A percentile compares a stretch with the other conserved stretches of the same genome.
phyloP scores from a whole-genome alignment of 768 basidiomycete genomes.

The Boletus barrowsii region DNA sequence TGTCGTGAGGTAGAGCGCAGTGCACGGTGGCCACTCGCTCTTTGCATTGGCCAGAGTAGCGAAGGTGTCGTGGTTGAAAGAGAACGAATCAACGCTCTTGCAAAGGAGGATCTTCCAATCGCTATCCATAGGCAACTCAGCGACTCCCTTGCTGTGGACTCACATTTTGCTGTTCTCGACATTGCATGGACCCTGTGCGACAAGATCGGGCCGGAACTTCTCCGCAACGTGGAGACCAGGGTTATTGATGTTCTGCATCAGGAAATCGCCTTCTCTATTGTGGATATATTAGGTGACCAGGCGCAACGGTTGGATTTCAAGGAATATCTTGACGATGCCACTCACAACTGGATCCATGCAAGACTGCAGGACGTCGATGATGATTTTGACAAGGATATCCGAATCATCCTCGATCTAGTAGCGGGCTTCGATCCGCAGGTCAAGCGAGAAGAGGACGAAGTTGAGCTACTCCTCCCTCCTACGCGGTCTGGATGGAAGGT shows the following conservation, averaged over 20 bases:
- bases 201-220: slow-evolving; percentile 55
- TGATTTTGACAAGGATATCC: slow-evolving; percentile 54
- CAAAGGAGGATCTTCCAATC: slow-evolving; percentile 66
- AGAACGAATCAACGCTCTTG: slow-evolving; percentile 67
- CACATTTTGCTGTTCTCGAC: slow-evolving; percentile 55
- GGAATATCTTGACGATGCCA: slow-evolving; percentile 57
- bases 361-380: slow-evolving; percentile 56
- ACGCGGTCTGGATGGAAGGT: slow-evolving; percentile 60
- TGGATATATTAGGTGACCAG: slow-evolving; percentile 71
- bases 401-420: slow-evolving; percentile 63
- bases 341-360: slow-evolving; percentile 58
- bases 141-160: slow-evolving; percentile 42
- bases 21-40: slow-evolving; percentile 74
- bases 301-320: slow-evolving; percentile 50
- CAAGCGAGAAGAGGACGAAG: slow-evolving; percentile 75
- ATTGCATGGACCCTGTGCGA: slow-evolving; percentile 61
- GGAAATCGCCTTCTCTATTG: slow-evolving; percentile 73
- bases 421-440: slow-evolving; percentile 67
- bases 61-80: slow-evolving; percentile 66
- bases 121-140: slow-evolving; percentile 50
- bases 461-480: slow-evolving; percentile 49
- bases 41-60: slow-evolving; percentile 44
- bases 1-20: slow-evolving; percentile 88
- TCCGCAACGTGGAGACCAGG: slow-evolving; percentile 56
- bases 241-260: slow-evolving; percentile 67